These are phyloP conservation scores for Pyronema omphalodes DNA, from an alignment of 495 filamentous ascomycete species.

Conservation along the genomic window DNA sequence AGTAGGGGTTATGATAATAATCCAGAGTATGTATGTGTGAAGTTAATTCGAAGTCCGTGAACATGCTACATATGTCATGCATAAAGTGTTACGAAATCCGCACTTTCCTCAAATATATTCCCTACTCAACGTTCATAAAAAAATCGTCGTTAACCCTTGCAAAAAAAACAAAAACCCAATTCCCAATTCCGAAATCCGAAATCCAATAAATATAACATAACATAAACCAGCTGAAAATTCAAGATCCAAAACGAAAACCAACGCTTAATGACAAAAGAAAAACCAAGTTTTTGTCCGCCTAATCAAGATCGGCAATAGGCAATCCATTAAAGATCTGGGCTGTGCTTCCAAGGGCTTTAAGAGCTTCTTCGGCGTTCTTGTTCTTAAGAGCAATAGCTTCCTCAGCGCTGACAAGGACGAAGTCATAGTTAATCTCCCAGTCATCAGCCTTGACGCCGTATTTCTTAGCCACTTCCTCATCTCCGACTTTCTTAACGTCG, in stretches of 20 bases:
- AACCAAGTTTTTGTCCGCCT: not conserved
- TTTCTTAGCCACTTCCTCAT: constrained; percentile 37
- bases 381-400: constrained; percentile 50
- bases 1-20: too few species aligned
- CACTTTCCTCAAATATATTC: too few species aligned
- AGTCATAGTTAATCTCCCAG: constrained; percentile 44
- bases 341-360: constrained; percentile 50
- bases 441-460: constrained; percentile 37
- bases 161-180: too few species aligned
- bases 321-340: constrained; percentile 67
- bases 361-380: constrained; percentile 51
- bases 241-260: not conserved
- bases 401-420: constrained; percentile 55
- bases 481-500: constrained; percentile 46
- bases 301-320: constrained; percentile 62
- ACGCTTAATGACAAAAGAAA: not conserved
- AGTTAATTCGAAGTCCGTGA: too few species aligned
- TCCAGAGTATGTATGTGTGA: too few species aligned
- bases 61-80: too few species aligned
- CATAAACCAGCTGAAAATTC: too few species aligned
- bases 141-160: too few species aligned
- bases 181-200: too few species aligned
- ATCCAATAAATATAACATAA: too few species aligned
- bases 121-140: too few species aligned
- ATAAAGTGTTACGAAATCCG: too few species aligned